Percentiles rank a stretch among this genome's conserved stretches.
Evolutionary conservation across 1,284 basidiomycete genomes (phyloP).

Genomic region (Ganoderma sp.): DNA sequence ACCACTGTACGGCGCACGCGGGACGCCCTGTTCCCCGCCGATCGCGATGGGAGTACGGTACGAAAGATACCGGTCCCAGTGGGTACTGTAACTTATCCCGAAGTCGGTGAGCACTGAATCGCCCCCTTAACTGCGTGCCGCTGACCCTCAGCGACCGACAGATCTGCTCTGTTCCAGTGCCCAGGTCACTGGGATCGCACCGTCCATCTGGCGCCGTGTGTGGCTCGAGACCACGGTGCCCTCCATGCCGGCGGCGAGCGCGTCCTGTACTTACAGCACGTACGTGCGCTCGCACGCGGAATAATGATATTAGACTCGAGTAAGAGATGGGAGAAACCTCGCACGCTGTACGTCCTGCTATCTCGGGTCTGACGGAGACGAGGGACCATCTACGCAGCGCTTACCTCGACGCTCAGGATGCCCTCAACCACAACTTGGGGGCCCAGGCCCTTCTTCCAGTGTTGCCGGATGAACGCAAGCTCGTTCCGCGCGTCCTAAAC

Average conservation of each 20-base stretch:
- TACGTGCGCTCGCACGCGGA: too few species aligned
- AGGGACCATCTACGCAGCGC: too few species aligned
- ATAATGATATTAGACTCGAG: neutral
- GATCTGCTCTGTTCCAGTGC: constrained; percentile 60
- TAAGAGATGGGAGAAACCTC: too few species aligned
- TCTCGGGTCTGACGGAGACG: too few species aligned
- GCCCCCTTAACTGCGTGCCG: constrained; percentile 58
- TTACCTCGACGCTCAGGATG: constrained; percentile 51
- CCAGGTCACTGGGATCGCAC: constrained; percentile 68
- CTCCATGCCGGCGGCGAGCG: constrained; percentile 64
- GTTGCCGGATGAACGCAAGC: constrained; percentile 61
- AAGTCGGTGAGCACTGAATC: constrained; percentile 79
- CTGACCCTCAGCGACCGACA: constrained; percentile 60
- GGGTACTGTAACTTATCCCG: constrained; percentile 60
- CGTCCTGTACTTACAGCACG: constrained; percentile 60
- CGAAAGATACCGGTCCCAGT: constrained; percentile 77
- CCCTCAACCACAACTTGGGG: constrained; percentile 66
- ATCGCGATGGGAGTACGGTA: constrained; percentile 58
- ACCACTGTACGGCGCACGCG: neutral
- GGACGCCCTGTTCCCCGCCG: constrained; percentile 59
- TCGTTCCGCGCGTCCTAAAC: constrained; percentile 67
- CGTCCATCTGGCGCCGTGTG: neutral
- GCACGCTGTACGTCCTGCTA: neutral
- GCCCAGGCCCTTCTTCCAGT: constrained; percentile 72
- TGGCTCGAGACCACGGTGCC: constrained; percentile 74